A percentile compares a stretch with the other conserved stretches of the same genome.
phyloP scores from a whole-genome alignment of 2,329 filamentous ascomycete genomes.

The Talaromyces atroroseus region DNA sequence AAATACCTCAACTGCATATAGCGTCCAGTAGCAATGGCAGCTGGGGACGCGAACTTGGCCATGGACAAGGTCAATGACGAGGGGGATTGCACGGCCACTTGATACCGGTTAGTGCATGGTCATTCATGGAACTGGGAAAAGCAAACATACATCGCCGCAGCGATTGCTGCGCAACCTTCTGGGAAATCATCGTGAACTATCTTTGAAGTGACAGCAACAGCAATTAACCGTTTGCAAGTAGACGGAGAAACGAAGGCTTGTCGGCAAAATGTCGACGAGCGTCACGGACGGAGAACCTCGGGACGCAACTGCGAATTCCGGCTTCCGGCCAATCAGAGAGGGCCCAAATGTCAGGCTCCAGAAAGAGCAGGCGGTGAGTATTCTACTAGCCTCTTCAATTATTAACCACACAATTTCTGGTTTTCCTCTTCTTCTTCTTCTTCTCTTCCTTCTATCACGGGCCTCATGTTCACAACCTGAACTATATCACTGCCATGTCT shows the following conservation, averaged over 20 bases:
- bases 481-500: constrained; percentile 8
- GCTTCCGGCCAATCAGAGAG: constrained; percentile 28
- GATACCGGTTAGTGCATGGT: constrained; percentile 12
- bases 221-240: constrained; percentile 4
- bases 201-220: constrained; percentile 17
- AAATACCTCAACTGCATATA: constrained; percentile 42
- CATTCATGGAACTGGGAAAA: not conserved
- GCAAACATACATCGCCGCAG: constrained; percentile 43
- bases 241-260: not conserved
- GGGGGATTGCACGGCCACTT: constrained; percentile 43
- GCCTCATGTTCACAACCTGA: constrained; percentile 20
- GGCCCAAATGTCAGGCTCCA: constrained; percentile 26
- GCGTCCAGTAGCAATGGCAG: constrained; percentile 39
- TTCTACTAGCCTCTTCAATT: constrained; percentile 20
- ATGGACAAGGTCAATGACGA: constrained; percentile 38
- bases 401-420: constrained; percentile 3
- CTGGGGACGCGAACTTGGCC: constrained; percentile 39
- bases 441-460: constrained; percentile 24
- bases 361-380: constrained; percentile 24
- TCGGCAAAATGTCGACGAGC: constrained; percentile 24
- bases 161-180: constrained; percentile 44
- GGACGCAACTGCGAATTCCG: constrained; percentile 7
- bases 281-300: constrained; percentile 35
- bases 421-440: constrained; percentile 11
- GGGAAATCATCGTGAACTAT: constrained; percentile 40